Evolutionary conservation across 257 asterid genomes (phyloP).

Genomic region (Ballota nigra): DNA sequence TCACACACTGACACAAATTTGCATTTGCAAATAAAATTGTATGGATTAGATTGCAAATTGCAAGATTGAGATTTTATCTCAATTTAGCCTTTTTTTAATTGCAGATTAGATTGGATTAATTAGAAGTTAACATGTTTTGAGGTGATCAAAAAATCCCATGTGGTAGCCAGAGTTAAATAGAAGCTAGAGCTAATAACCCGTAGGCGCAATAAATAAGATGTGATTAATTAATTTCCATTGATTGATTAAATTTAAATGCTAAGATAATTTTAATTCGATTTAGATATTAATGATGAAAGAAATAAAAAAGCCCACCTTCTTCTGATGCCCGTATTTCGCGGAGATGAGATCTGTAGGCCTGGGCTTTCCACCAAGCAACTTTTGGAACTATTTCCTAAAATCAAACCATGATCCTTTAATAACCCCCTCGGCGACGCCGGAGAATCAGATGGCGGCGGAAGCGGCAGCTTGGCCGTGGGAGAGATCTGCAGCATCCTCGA

Average conservation of each 20-base stretch:
- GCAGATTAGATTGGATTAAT: too few species aligned
- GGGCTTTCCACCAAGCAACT: constrained; percentile 44
- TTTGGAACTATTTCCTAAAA: constrained; percentile 39
- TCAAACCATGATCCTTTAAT: constrained; percentile 19
- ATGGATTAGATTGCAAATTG: too few species aligned
- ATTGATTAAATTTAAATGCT: constrained; percentile 14
- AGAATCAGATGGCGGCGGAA: constrained; percentile 21
- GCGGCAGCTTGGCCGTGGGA: constrained; percentile 38
- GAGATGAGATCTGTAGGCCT: constrained; percentile 82
- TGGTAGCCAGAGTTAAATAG: constrained; percentile 25
- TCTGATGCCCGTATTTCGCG: constrained; percentile 90
- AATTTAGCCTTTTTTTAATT: too few species aligned
- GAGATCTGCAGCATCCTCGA: constrained; percentile 85
- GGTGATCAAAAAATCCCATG: constrained; percentile 22
- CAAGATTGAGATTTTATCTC: too few species aligned
- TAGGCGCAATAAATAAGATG: not conserved
- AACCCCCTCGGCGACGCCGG: constrained; percentile 16
- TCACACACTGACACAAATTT: constrained; percentile 22
- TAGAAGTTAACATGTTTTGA: constrained; percentile 14
- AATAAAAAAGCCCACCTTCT: constrained; percentile 55
- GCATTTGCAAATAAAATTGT: not conserved
- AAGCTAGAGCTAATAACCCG: constrained; percentile 14
- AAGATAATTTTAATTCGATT: too few species aligned
- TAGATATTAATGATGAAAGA: not conserved
- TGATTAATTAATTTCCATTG: not conserved